A percentile compares a stretch with the other conserved stretches of the same genome.
phyloP scores from a whole-genome alignment of 2,329 filamentous ascomycete genomes.

The Aspergillus sp. region DNA sequence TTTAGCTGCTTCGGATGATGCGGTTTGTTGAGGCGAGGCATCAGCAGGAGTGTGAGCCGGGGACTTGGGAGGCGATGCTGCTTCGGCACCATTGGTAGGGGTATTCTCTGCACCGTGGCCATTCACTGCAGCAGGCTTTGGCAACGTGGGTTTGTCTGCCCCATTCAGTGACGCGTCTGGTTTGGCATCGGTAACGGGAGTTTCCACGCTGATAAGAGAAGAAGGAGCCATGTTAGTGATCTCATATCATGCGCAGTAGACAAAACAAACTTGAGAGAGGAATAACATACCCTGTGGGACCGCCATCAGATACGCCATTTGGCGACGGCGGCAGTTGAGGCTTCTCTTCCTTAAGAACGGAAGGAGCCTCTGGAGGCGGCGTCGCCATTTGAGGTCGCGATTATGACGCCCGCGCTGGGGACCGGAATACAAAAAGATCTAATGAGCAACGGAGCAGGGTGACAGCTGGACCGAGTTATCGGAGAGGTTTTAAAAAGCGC shows the following conservation, averaged over 20 bases:
- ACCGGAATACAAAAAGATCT: slow-evolving; percentile 28
- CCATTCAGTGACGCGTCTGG: slow-evolving; percentile 18
- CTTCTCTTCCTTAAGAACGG: slow-evolving; percentile 41
- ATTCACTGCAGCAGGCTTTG: slow-evolving; percentile 26
- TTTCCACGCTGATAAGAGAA: slow-evolving; percentile 20
- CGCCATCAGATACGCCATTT: slow-evolving; percentile 30
- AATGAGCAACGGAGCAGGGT: slow-evolving; percentile 22
- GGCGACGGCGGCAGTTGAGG: slow-evolving; percentile 39
- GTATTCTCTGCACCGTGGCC: slow-evolving; percentile 26
- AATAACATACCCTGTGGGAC: slow-evolving; percentile 30
- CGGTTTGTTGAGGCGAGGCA: slow-evolving; percentile 2
- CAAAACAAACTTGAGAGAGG: neutral
- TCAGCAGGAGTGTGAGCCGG: slow-evolving; percentile 18
- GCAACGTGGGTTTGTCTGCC: slow-evolving; percentile 9
- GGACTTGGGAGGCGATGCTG: slow-evolving; percentile 32
- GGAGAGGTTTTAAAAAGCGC: slow-evolving; percentile 24
- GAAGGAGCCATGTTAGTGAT: slow-evolving; percentile 16
- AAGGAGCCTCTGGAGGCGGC: slow-evolving; percentile 42
- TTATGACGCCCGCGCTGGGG: slow-evolving; percentile 21
- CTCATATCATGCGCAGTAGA: neutral
- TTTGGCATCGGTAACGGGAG: slow-evolving; percentile 25
- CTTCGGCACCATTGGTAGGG: slow-evolving; percentile 28
- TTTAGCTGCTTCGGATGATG: slow-evolving; percentile 12
- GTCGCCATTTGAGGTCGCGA: slow-evolving; percentile 39
- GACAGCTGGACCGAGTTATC: slow-evolving; percentile 25